Evolutionary conservation across 169 alveolate species (phyloP), one percentile per base, ranked within the genome.

Genomic region (Plasmodium knowlesi): DNA sequence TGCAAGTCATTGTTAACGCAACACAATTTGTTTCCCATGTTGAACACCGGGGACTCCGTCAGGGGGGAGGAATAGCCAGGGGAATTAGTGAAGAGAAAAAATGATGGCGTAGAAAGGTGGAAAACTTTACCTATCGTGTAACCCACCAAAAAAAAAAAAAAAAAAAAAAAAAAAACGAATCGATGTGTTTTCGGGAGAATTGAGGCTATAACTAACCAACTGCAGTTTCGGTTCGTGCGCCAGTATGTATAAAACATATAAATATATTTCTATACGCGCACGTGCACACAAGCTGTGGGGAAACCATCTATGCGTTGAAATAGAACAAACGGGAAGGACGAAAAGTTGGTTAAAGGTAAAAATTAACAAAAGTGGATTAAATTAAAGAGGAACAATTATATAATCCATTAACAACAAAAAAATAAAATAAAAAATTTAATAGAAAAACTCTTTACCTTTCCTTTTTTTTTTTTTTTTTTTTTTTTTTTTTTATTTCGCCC

Each of bases 21-120:
- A 34, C 94, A 89, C 16, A 78, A 46, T 14, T 30, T 57, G 70
- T 79, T 89, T 80, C 94, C 94, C 94, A 89, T 89, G n/a, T 73
- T 85, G 93, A 67, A 30, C 43, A 30, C 43, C 16, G 28, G 41
- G 67, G 41, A 14, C 54, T 12, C 19, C 32, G 41, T 9, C 34
- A 28, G 19, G 41, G n/a, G 25, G 3, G 71, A 0, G 83, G 5
- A 30, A 30, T 25, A 22, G 28, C 25, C 32, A 74, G 30, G 14
- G 6, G n/a, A 14, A 74, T 32, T n/a, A 74, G 39, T 22, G 28
- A 74, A 74, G 14, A 14, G 57, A 22, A 74, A 74, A 39, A 39
- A 74, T 28, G 28, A 50, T 12, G 54, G 39, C 53, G 30, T 61
- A 0, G 74, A 5, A 61, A 61, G 74, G 74, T 61, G 74, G 25